A percentile compares a stretch with the other conserved stretches of the same genome.
These are phyloP conservation scores for Harringtonia aguacate DNA, from an alignment of 2,329 filamentous ascomycete species.

Conservation along the genomic window DNA sequence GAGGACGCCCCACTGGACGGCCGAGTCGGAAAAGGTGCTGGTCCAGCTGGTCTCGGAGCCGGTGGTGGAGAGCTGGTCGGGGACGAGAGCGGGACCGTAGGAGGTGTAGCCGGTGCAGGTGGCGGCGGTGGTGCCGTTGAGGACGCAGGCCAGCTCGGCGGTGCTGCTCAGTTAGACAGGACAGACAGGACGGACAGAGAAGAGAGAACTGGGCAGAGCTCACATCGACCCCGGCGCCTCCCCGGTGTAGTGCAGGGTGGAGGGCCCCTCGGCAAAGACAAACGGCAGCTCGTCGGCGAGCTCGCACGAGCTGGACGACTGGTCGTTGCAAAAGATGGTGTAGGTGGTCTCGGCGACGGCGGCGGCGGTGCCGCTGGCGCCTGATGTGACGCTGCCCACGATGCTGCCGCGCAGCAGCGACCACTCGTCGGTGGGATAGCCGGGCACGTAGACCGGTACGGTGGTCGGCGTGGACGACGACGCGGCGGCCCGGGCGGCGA, in stretches of 20 bases:
- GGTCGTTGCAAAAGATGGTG: constrained; percentile 36
- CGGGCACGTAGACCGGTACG: constrained; percentile 34
- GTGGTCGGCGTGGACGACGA: constrained; percentile 22
- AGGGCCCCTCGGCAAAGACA: constrained; percentile 32
- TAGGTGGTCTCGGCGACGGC: constrained; percentile 28
- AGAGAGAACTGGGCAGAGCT: constrained; percentile 9
- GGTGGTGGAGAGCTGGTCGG: constrained; percentile 17
- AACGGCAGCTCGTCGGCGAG: constrained; percentile 36
- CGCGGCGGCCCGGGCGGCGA: background rate
- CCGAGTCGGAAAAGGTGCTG: constrained; percentile 28
- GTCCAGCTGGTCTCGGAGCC: constrained; percentile 34
- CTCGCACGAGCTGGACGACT: constrained; percentile 29
- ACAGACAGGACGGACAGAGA: background rate
- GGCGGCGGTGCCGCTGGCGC: too few relatives aligned
- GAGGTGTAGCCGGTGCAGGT: constrained; percentile 39
- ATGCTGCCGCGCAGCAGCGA: constrained; percentile 33
- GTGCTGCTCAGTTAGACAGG: constrained; percentile 21
- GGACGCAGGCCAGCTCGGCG: constrained; percentile 30
- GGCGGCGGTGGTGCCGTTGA: constrained; percentile 30
- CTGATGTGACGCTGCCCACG: constrained; percentile 15
- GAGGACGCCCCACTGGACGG: constrained; percentile 32
- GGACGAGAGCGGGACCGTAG: constrained; percentile 21
- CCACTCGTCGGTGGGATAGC: constrained; percentile 31
- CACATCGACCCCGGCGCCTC: constrained; percentile 32
- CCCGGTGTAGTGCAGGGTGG: constrained; percentile 32